These are phyloP conservation scores for Albugo laibachii DNA, from an alignment of 352 stramenopile genomes.

Conservation along the genomic window DNA sequence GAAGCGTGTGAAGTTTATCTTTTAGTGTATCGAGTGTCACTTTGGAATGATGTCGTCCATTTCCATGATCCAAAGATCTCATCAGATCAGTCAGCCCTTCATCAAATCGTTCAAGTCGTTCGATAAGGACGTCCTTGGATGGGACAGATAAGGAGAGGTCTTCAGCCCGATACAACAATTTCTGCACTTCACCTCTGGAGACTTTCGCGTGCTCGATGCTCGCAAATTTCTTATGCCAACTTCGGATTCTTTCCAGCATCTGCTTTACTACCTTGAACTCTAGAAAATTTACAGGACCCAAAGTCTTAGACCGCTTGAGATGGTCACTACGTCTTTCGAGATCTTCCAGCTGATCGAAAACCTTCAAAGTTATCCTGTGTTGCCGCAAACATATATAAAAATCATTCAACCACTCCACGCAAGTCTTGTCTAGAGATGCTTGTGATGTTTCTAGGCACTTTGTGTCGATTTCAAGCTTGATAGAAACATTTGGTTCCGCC, in stretches of 20 bases:
- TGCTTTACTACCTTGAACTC: too few species aligned
- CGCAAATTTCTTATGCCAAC: slow-evolving; percentile 25
- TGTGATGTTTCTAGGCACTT: too few species aligned
- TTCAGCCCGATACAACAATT: slow-evolving; percentile 33
- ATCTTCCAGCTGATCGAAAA: too few species aligned
- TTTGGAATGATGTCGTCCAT: slow-evolving; percentile 43
- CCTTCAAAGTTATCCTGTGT: too few species aligned
- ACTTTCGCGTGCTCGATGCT: slow-evolving; percentile 12
- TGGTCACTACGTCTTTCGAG: too few species aligned
- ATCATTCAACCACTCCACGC: too few species aligned
- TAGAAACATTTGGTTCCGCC: too few species aligned
- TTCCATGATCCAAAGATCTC: slow-evolving; percentile 36
- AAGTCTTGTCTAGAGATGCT: too few species aligned
- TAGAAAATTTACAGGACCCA: too few species aligned
- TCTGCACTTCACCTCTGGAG: slow-evolving; percentile 23
- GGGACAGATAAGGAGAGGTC: slow-evolving; percentile 25
- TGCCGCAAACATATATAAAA: too few species aligned
- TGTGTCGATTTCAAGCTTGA: too few species aligned
- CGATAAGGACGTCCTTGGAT: slow-evolving; percentile 17
- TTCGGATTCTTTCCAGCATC: neutral
- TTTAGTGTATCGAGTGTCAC: slow-evolving; percentile 16
- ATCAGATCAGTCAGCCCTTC: slow-evolving; percentile 36
- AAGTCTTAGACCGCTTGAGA: too few species aligned
- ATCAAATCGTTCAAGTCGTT: slow-evolving; percentile 29
- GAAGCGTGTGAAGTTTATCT: slow-evolving; percentile 15